Base-by-base conservation (phyloP, 2,329 filamentous ascomycete species). In the Exophiala xenobiotica region DNA sequence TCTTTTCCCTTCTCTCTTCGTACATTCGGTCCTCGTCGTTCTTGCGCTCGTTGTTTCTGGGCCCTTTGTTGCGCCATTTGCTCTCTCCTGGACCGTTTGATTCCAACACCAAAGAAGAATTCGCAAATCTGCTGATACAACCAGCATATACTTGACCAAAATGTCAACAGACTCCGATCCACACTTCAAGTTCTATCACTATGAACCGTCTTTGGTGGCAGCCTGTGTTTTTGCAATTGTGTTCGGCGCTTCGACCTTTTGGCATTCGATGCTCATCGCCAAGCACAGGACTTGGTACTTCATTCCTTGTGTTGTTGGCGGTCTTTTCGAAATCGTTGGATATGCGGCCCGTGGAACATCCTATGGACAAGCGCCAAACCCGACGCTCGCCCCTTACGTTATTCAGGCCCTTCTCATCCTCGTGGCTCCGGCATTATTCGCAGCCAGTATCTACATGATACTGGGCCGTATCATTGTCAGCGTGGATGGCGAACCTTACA, bases 371-470 rank as follows among this genome's bases (percentile, higher is more conserved):
- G 51, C 38, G 5, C 40, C 47, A n/a, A 29, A 51, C 23, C 44
- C 27, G 46, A 43, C 19, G 41, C 22, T 46, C 9, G 52, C 42
- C 1, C 18, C 43, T 7, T 58, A 66, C 1, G 68, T 66, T 9
- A 44, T 63, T 1, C 68, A 68, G 7, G 68, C 69, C 3, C 58
- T 78, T 4, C 60, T 79, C 3, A 70, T 78, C 27, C 63, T 78
- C 1, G 63, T 76, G 2, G 70, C 73, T 0, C 69, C 69, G 2
- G 60, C 73, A 0, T 66, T 74, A 69, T 69, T 77, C 9, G 75
- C 75, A 48, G 73, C 73, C 2, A 75, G 70, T 48, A 68, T 69
- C n/a, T 76, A 76, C 61, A 75, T 77, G 70, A 64, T 70, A 6
- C 64, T 77, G 11, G 73, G 68, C 2, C 68, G 73, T 1, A 74